Base-by-base conservation (phyloP, 2,329 filamentous ascomycete genomes). In the Rutstroemia sp. region DNA sequence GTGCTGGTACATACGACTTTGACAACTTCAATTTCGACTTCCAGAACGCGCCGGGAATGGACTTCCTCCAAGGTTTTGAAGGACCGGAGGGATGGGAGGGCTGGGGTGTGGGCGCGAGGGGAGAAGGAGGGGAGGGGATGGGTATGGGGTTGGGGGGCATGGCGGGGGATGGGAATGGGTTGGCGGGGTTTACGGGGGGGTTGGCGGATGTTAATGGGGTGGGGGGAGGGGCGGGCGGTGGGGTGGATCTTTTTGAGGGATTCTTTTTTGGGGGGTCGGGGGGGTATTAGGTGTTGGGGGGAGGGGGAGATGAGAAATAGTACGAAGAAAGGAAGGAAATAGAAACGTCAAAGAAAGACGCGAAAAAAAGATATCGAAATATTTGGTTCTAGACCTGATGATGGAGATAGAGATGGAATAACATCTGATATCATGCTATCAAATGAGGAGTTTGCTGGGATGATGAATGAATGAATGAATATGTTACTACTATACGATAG, bases 211-310 rank as follows among this genome's bases (percentile, higher is more conserved):
- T 57, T 61, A 57, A 47, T 62, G 58, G 21, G 60, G 61, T 54
- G 61, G 65, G 63, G 60, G 67, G 64, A 41, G 66, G 64, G 23
- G 65, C 63, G 0, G 60, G 61, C 2, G 61, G 60, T 37, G 62
- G 60, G 14, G 58, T 70, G 57, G 77, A 79, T 71, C 63, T 81
- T 34, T 75, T 80, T 61, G 76, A 79, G 63, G 78, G 76, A 4
- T 81, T 77, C 65, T 81, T 80, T 66, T 80, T 81, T 69, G 78
- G 78, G 10, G 64, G 63, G 14, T 58, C 60, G 23, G 64, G 64
- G 45, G 60, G 48, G 45, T 60, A 57, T 52, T 63, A 53, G 27
- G 7, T 30, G 8, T 30, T 8, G 3, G 8, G 27, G 27, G 27
- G 27, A 30, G 27, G 9, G 27, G 10, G 8, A 30, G 27, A 30